Evolutionary conservation across 345 rosid species (phyloP).

Genomic region (Syzygium aromaticum): DNA sequence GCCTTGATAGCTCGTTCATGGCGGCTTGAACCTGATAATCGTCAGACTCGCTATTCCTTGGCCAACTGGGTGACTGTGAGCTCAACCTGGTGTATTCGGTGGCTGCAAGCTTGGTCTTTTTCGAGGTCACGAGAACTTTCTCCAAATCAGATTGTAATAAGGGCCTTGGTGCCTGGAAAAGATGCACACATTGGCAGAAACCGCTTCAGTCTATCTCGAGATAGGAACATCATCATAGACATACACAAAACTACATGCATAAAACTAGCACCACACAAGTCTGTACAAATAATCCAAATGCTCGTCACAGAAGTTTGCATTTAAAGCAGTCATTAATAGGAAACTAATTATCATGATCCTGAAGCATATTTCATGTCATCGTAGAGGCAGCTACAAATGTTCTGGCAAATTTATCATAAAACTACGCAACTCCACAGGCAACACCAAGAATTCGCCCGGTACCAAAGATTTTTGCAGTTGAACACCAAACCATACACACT

Average conservation of each 20-base stretch:
- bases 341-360: not conserved
- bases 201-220: not conserved
- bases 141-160: constrained; percentile 60
- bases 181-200: not conserved
- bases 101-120: constrained; percentile 72
- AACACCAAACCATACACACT: not conserved
- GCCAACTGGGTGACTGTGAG: constrained; percentile 46
- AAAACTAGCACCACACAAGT: not conserved
- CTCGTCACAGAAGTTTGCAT: not conserved
- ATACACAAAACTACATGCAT: not conserved
- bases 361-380: not conserved
- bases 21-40: constrained; percentile 72
- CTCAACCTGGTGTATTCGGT: constrained; percentile 51
- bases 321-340: not conserved
- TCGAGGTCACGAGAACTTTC: constrained; percentile 57
- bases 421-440: not conserved
- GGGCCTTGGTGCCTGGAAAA: constrained; percentile 65
- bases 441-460: not conserved
- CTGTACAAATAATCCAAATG: not conserved
- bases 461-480: not conserved
- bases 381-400: not conserved
- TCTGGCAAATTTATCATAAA: not conserved
- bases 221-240: not conserved
- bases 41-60: constrained; percentile 41
- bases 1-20: constrained; percentile 73